These are phyloP conservation scores for Solanum lycopersicoides DNA, from an alignment of 257 asterid genomes.

Conservation along the genomic window DNA sequence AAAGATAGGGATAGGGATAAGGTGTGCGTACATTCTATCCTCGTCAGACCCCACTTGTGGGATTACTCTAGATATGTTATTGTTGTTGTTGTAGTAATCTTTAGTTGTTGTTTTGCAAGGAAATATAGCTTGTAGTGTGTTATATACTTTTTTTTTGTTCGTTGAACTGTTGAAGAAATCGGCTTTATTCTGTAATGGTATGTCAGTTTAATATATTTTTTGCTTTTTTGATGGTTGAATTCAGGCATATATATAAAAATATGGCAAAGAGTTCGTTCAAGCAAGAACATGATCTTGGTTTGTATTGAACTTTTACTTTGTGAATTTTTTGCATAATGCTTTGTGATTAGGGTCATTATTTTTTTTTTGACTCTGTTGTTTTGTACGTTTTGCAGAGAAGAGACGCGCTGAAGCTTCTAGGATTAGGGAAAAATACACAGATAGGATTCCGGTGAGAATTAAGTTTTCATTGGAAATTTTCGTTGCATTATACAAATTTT, in stretches of 20 bases:
- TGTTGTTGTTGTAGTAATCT: not conserved
- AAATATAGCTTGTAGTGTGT: not conserved
- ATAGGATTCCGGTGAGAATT: conserved; percentile 26
- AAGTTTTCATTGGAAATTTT: not conserved
- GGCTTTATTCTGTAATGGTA: not conserved
- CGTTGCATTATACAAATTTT: not conserved
- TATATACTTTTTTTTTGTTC: not conserved
- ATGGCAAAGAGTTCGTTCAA: conserved; percentile 28
- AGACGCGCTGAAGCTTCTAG: conserved; percentile 32
- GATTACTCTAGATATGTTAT: not conserved
- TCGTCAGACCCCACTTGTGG: not conserved
- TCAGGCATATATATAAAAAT: not conserved
- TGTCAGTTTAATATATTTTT: not conserved
- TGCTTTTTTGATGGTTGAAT: not conserved
- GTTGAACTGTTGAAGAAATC: not conserved
- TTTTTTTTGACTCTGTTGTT: not conserved
- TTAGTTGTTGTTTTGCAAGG: not conserved
- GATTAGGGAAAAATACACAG: conserved; percentile 34
- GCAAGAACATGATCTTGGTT: conserved; percentile 20
- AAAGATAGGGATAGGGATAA: not conserved
- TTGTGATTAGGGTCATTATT: not conserved
- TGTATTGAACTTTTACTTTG: not conserved
- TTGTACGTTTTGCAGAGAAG: conserved; percentile 8
- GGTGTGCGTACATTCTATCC: not conserved
- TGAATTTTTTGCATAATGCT: not conserved